Conservation (phyloP, 768 basidiomycete species). For the Phaeotremella skinneri region DNA sequence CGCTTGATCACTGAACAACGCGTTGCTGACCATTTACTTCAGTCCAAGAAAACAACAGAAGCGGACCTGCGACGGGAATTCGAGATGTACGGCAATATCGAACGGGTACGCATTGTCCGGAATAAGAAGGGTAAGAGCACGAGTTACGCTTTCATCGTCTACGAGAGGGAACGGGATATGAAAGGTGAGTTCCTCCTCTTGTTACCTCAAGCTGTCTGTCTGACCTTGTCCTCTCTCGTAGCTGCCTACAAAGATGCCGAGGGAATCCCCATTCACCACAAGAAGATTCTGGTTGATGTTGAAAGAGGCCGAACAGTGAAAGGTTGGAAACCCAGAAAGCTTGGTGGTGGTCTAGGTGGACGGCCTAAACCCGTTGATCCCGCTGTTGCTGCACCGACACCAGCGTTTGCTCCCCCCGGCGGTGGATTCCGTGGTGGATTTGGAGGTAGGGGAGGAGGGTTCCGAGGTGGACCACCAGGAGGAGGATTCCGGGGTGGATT, state of each 20-base stretch:
- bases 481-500: conserved; percentile 32
- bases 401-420: conserved; percentile 33
- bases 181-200: conserved; percentile 64
- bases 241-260: conserved; percentile 97
- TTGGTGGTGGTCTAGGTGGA: conserved; percentile 99
- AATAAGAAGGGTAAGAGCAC: conserved; percentile 83
- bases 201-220: neutral
- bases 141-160: conserved; percentile 96
- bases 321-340: conserved; percentile 94
- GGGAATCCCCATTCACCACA: conserved; percentile 91
- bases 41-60: conserved; percentile 92
- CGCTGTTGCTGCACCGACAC: conserved; percentile 56
- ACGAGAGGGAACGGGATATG: conserved; percentile 98
- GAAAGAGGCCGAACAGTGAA: conserved; percentile 96
- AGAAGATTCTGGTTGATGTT: conserved; percentile 94
- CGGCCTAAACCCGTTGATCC: conserved; percentile 69
- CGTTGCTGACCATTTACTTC: conserved; percentile 12
- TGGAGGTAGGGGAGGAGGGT: conserved; percentile 54
- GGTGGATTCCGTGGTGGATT: conserved; percentile 57
- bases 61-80: conserved; percentile 91
- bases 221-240: conserved; percentile 16
- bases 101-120: conserved; percentile 86
- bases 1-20: neutral
- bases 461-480: conserved; percentile 44
- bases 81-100: conserved; percentile 90